Conservation (phyloP, 805 yeast genomes). For the Hanseniaspora occidentalis region DNA sequence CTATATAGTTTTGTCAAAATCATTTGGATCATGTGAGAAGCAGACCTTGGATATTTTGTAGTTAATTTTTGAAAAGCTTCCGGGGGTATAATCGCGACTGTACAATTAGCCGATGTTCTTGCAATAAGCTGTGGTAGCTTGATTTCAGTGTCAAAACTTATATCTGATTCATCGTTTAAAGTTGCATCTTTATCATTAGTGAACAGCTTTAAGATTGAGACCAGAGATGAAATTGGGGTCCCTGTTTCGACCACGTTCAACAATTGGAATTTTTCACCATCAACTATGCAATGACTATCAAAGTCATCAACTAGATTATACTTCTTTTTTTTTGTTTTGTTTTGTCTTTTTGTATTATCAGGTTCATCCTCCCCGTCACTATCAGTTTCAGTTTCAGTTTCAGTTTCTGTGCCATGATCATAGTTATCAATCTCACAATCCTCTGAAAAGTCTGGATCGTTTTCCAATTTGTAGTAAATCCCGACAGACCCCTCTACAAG, state of each 20-base stretch:
- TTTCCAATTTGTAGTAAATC: conserved; percentile 49
- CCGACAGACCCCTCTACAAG: conserved; percentile 87
- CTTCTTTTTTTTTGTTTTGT: too few species aligned
- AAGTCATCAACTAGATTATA: conserved; percentile 31
- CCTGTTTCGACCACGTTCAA: conserved; percentile 75
- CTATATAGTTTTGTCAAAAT: conserved; percentile 75
- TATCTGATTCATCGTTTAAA: neutral
- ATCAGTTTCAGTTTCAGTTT: conserved; percentile 14
- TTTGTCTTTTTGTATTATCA: too few species aligned
- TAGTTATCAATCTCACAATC: too few species aligned
- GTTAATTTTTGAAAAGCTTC: conserved; percentile 67
- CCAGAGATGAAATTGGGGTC: conserved; percentile 71
- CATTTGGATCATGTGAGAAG: conserved; percentile 91
- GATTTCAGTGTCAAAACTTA: neutral
- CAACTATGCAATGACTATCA: conserved; percentile 27
- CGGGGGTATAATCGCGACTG: conserved; percentile 85
- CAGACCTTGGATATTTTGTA: conserved; percentile 68
- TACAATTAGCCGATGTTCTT: conserved; percentile 59
- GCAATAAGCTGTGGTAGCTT: conserved; percentile 43
- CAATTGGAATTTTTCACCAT: conserved; percentile 54
- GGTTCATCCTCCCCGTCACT: conserved; percentile 23
- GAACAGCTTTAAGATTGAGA: conserved; percentile 68
- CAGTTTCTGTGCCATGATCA: conserved; percentile 3
- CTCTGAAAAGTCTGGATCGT: conserved; percentile 8
- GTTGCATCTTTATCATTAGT: conserved; percentile 26